Conservation (phyloP, 2,329 filamentous ascomycete genomes). For the Myrmaecium sp. region DNA sequence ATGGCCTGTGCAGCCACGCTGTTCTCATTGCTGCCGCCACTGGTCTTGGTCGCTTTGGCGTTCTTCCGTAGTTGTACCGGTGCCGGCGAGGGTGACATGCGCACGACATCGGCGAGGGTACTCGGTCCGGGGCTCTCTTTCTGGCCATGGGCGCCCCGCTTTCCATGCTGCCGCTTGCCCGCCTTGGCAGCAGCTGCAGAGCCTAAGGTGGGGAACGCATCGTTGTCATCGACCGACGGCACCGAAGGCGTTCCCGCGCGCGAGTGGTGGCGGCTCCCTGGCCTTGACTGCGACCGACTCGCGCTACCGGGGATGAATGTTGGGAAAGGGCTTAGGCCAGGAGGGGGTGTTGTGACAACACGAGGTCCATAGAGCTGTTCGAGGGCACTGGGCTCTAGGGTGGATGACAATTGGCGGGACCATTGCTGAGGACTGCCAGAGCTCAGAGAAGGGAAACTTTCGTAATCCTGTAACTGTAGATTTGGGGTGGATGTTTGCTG, state of each 20-base stretch:
- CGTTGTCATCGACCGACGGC: slow-evolving; percentile 76
- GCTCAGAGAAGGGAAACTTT: slow-evolving; percentile 64
- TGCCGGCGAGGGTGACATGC: slow-evolving; percentile 78
- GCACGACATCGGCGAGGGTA: slow-evolving; percentile 84
- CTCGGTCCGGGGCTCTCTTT: slow-evolving; percentile 38
- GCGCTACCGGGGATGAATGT: slow-evolving; percentile 36
- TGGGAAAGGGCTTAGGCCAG: slow-evolving; percentile 48
- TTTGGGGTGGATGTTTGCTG: slow-evolving; percentile 43
- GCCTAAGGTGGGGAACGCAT: slow-evolving; percentile 83
- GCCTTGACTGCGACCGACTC: slow-evolving; percentile 61
- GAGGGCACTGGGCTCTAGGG: slow-evolving; percentile 22
- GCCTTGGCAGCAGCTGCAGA: slow-evolving; percentile 55
- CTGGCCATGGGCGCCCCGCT: slow-evolving; percentile 52
- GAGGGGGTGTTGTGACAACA: slow-evolving; percentile 39
- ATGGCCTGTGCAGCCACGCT: slow-evolving; percentile 71
- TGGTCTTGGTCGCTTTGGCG: slow-evolving; percentile 47
- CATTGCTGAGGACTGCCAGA: slow-evolving; percentile 26
- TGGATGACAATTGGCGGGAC: slow-evolving; percentile 20
- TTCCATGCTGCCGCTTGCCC: slow-evolving; percentile 84
- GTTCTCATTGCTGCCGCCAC: slow-evolving; percentile 53
- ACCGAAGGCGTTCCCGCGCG: slow-evolving; percentile 47
- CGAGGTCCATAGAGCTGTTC: slow-evolving; percentile 24
- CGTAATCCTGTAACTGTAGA: slow-evolving; percentile 69
- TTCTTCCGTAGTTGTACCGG: slow-evolving; percentile 44
- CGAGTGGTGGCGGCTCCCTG: slow-evolving; percentile 63